Conservation (phyloP, 768 basidiomycete genomes). For the Asterophora lycoperdoides region DNA sequence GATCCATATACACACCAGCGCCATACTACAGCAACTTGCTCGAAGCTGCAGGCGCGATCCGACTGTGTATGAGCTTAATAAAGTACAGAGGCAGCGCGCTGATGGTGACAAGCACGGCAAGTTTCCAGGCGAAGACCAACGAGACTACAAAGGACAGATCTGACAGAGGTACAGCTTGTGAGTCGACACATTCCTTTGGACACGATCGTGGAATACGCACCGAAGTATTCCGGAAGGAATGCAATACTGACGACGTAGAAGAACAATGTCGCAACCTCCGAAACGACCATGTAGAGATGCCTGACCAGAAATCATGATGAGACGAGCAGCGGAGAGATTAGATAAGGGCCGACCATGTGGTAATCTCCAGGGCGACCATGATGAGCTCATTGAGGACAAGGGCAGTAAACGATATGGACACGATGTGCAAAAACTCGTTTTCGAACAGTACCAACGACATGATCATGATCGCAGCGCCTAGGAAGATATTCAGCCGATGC, state of each 20-base stretch:
- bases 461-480: slow-evolving; percentile 98
- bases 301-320: slow-evolving; percentile 32
- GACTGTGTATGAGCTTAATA: slow-evolving; percentile 81
- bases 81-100: slow-evolving; percentile 90
- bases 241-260: slow-evolving; percentile 90
- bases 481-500: background rate
- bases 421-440: slow-evolving; percentile 95
- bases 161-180: slow-evolving; percentile 26
- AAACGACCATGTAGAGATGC: slow-evolving; percentile 94
- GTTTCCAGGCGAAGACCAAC: slow-evolving; percentile 87
- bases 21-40: slow-evolving; percentile 72
- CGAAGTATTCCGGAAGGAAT: slow-evolving; percentile 96
- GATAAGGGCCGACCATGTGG: slow-evolving; percentile 67
- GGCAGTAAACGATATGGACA: slow-evolving; percentile 96
- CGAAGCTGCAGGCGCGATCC: slow-evolving; percentile 88
- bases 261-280: slow-evolving; percentile 83
- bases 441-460: slow-evolving; percentile 95
- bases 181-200: background rate
- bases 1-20: background rate
- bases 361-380: slow-evolving; percentile 98
- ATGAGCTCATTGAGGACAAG: slow-evolving; percentile 95
- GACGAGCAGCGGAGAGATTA: background rate
- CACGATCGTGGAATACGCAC: slow-evolving; percentile 41
- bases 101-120: slow-evolving; percentile 90
- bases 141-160: slow-evolving; percentile 93